These are phyloP conservation scores for Suillus sp. DNA, from an alignment of 768 basidiomycete genomes.

Conservation along the genomic window DNA sequence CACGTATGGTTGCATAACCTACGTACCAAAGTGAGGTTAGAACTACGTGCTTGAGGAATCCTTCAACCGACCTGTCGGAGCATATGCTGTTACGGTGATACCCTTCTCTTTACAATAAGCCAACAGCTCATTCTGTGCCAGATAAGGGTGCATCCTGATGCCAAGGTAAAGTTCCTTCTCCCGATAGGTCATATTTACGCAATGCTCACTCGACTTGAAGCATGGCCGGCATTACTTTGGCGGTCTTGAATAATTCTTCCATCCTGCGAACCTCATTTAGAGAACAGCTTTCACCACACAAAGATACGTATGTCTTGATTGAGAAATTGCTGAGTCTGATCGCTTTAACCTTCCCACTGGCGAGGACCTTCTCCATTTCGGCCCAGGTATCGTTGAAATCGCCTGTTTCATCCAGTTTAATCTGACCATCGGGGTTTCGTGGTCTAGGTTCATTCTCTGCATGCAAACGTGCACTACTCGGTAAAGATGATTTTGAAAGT, in stretches of 20 bases:
- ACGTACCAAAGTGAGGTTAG: constrained; percentile 16
- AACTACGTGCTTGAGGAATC: background rate
- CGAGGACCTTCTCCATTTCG: constrained; percentile 26
- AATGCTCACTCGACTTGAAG: constrained; percentile 34
- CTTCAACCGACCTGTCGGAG: constrained; percentile 28
- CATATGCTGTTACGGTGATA: constrained; percentile 37
- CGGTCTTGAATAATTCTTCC: constrained; percentile 25
- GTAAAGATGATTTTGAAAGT: background rate
- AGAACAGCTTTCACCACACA: background rate
- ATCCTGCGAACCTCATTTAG: constrained; percentile 15
- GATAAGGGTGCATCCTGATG: constrained; percentile 37
- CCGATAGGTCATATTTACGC: background rate
- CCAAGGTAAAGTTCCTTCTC: constrained; percentile 13
- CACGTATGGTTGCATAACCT: constrained; percentile 29
- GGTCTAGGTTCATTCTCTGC: constrained; percentile 16
- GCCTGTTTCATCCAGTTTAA: constrained; percentile 20
- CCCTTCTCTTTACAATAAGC: constrained; percentile 32
- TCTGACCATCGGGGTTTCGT: constrained; percentile 22
- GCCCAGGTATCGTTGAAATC: constrained; percentile 32
- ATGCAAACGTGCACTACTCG: background rate
- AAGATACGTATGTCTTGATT: constrained; percentile 28
- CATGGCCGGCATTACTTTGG: constrained; percentile 34
- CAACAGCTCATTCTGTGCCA: constrained; percentile 33
- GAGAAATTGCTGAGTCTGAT: constrained; percentile 39
- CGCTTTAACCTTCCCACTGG: constrained; percentile 27